A percentile compares a stretch with the other conserved stretches of the same genome.
Conservation (phyloP, 148 eudicot species). For the Camellia japonica region DNA sequence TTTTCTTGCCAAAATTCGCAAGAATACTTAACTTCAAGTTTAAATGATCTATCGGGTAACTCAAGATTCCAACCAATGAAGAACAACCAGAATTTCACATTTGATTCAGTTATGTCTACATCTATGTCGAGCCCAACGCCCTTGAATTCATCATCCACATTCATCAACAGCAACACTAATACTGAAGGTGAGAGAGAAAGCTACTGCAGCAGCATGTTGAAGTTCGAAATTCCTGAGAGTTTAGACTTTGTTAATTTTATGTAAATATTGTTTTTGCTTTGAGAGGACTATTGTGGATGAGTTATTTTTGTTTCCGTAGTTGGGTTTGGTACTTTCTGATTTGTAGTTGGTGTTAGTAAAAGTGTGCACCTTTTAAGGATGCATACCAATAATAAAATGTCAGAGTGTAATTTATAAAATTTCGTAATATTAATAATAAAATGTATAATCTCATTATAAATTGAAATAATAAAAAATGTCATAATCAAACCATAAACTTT, state of each 20-base stretch:
- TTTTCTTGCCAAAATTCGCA: background rate
- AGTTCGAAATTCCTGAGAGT: constrained; percentile 43
- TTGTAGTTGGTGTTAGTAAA: background rate
- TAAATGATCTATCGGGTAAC: background rate
- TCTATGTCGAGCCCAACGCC: constrained; percentile 26
- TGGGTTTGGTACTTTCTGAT: background rate
- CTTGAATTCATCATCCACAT: constrained; percentile 26
- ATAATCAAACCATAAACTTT: no score
- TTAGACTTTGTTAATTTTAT: constrained; percentile 38
- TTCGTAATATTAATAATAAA: no score
- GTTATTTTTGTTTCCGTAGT: background rate
- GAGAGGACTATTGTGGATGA: background rate
- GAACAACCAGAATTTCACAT: constrained; percentile 22
- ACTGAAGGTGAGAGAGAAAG: constrained; percentile 36
- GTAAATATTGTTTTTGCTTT: constrained; percentile 12
- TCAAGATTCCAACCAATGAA: background rate
- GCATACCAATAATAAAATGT: no score
- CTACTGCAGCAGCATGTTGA: constrained; percentile 33
- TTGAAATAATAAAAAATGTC: no score
- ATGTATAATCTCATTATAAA: no score
- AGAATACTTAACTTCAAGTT: background rate
- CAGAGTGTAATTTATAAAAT: no score
- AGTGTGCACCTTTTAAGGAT: no score
- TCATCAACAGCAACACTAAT: constrained; percentile 23
- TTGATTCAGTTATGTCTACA: constrained; percentile 30